Percentiles rank a stretch among this genome's conserved stretches.
Evolutionary conservation across 805 yeast genomes (phyloP).

Genomic region (Lachancea mirantina): DNA sequence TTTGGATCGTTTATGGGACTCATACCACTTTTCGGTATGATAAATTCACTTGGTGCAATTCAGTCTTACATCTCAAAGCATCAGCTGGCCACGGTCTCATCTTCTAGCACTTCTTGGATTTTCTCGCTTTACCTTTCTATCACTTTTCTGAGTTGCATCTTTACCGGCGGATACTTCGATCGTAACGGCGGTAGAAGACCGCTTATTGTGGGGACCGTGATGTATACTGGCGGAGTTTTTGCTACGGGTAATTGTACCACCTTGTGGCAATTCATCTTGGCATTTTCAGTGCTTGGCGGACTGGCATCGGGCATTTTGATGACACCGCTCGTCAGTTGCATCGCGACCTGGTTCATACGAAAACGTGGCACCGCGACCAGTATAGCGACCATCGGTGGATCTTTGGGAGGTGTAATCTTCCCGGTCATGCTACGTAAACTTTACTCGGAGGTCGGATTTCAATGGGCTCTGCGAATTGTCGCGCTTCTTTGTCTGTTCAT

Average conservation of each 20-base stretch:
- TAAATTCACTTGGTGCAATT: conserved; percentile 59
- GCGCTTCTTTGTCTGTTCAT: conserved; percentile 42
- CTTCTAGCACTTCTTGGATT: conserved; percentile 57
- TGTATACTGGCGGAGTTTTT: conserved; percentile 47
- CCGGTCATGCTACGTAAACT: conserved; percentile 47
- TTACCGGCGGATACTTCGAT: conserved; percentile 58
- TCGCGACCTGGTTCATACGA: conserved; percentile 57
- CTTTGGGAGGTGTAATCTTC: conserved; percentile 49
- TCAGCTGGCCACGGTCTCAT: conserved; percentile 44
- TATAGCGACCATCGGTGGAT: conserved; percentile 47
- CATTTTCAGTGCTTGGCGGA: conserved; percentile 52
- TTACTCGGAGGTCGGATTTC: conserved; percentile 45
- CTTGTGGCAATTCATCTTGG: conserved; percentile 54
- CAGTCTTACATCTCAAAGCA: conserved; percentile 51
- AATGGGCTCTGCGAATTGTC: conserved; percentile 53
- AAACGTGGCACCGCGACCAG: conserved; percentile 54
- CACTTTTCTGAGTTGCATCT: conserved; percentile 43
- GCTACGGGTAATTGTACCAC: conserved; percentile 47
- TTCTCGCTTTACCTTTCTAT: conserved; percentile 54
- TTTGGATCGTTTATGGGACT: conserved; percentile 57
- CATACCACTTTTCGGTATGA: conserved; percentile 50
- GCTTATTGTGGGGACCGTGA: conserved; percentile 37
- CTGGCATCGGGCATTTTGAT: conserved; percentile 53
- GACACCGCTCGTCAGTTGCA: conserved; percentile 54
- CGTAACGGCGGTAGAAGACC: conserved; percentile 48